Evolutionary conservation across 139 green algal species (phyloP), one percentile per base, ranked within the genome.

Genomic region (Tetratostichococcus sp.): DNA sequence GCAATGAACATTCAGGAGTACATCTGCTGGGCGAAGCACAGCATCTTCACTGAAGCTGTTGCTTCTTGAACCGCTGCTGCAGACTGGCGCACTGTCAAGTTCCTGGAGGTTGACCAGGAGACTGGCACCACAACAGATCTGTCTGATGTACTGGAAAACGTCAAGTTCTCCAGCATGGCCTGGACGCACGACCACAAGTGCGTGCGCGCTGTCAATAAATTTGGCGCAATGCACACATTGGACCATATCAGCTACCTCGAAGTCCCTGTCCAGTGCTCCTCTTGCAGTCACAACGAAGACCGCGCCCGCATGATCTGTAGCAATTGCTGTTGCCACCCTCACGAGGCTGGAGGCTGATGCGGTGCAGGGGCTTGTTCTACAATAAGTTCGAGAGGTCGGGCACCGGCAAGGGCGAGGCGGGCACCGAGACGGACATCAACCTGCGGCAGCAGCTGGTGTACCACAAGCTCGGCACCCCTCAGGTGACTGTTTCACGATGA

Each of bases 301-400:
- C n/a, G n/a, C n/a, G n/a, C n/a, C n/a, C n/a, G n/a, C n/a, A n/a
- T n/a, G n/a, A n/a, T n/a, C n/a, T n/a, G n/a, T n/a, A n/a, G n/a
- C n/a, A n/a, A n/a, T n/a, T 28, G 4, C 32, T 72, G 43, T 34
- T 17, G 35, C 30, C 39, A 67, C 28, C 25, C 3, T 67, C 4
- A 14, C 8, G 65, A 4, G 26, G 21, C 23, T 30, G 62, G 68
- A 3, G 39, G 22, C 14, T 35, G 1, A 30, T 26, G 26, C 68
- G 3, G 26, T 32, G 31, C 68, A 58, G 31, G 69, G 94, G 94
- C 21, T 95, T 98, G 82, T 97, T 98, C 86, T 98, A 98, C 84
- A 92, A 90, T 80, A 80, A 82, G 71, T 96, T 77, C 39, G 34
- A 67, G 16, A 70, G 75, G 67, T 57, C 77, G 1, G 70, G 75